Percentiles rank a stretch among this genome's conserved stretches.
These are phyloP conservation scores for Colletotrichum liaoningense DNA, from an alignment of 2,329 filamentous ascomycete species.

Conservation along the genomic window DNA sequence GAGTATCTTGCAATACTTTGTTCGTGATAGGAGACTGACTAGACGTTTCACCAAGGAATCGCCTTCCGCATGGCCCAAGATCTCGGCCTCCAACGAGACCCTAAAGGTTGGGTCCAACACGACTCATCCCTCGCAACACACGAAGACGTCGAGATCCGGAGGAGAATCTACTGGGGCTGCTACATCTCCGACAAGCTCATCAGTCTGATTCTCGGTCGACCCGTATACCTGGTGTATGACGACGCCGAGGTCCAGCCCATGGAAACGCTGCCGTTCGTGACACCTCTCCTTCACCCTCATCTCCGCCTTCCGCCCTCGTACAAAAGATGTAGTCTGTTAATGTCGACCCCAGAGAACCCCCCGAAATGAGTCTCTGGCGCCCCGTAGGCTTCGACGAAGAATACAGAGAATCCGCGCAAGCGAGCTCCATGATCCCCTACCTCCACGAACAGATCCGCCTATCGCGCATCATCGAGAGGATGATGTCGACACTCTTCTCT, in stretches of 20 bases:
- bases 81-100: conserved; percentile 43
- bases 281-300: neutral
- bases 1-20: neutral
- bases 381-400: conserved; percentile 39
- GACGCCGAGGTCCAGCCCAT: conserved; percentile 33
- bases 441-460: conserved; percentile 39
- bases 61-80: conserved; percentile 46
- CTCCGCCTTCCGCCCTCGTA: neutral
- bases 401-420: neutral
- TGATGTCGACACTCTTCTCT: conserved; percentile 37
- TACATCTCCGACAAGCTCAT: conserved; percentile 43
- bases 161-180: conserved; percentile 45
- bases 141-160: conserved; percentile 42
- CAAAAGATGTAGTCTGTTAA: no score
- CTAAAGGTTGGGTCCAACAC: conserved; percentile 38
- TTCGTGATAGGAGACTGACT: neutral
- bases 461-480: conserved; percentile 37
- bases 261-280: conserved; percentile 19
- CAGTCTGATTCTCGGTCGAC: conserved; percentile 36
- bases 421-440: conserved; percentile 35
- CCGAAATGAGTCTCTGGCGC: conserved; percentile 39
- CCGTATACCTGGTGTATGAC: conserved; percentile 33
- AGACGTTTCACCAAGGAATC: conserved; percentile 35
- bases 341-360: conserved; percentile 31
- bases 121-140: conserved; percentile 37